phyloP scores from a whole-genome alignment of 2,329 filamentous ascomycete species.

The Stenocarpella maydis region DNA sequence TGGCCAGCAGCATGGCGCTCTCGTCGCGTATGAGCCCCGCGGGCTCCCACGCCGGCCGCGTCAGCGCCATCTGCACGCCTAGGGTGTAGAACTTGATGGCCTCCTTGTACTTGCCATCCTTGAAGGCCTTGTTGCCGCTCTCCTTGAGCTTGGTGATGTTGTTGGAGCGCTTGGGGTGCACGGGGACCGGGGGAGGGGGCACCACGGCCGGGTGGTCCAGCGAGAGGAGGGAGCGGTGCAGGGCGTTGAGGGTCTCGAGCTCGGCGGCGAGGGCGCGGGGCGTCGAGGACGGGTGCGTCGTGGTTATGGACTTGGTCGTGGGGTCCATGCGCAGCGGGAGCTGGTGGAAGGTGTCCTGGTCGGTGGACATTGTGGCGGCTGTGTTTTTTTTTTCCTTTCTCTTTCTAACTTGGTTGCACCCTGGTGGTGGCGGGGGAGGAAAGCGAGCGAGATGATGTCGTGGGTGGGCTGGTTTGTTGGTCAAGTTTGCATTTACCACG shows the following conservation, averaged over 20 bases:
- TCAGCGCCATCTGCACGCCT: constrained; percentile 89
- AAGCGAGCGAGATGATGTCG: background rate
- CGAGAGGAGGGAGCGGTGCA: constrained; percentile 77
- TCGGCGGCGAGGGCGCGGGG: constrained; percentile 66
- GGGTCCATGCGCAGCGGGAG: constrained; percentile 85
- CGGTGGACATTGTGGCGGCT: constrained; percentile 42
- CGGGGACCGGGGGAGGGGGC: constrained; percentile 86
- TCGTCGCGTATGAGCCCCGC: constrained; percentile 85
- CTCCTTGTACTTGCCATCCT: constrained; percentile 77
- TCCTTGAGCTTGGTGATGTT: constrained; percentile 93
- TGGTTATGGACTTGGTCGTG: constrained; percentile 77
- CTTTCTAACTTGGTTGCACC: background rate
- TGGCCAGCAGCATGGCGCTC: constrained; percentile 79
- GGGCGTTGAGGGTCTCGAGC: constrained; percentile 77
- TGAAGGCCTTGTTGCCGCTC: constrained; percentile 82
- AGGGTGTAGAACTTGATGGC: constrained; percentile 84
- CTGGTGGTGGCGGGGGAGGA: background rate
- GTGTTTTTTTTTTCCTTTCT: too few relatives aligned
- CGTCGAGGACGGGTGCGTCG: constrained; percentile 47
- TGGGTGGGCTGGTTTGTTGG: background rate
- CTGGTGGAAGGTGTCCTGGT: constrained; percentile 78
- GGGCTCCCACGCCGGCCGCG: constrained; percentile 88
- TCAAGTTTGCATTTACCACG: background rate
- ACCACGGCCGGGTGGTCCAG: constrained; percentile 70
- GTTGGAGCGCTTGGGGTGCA: constrained; percentile 90